These are phyloP conservation scores for Daldinia childiae DNA, from an alignment of 495 filamentous ascomycete species.

Conservation along the genomic window DNA sequence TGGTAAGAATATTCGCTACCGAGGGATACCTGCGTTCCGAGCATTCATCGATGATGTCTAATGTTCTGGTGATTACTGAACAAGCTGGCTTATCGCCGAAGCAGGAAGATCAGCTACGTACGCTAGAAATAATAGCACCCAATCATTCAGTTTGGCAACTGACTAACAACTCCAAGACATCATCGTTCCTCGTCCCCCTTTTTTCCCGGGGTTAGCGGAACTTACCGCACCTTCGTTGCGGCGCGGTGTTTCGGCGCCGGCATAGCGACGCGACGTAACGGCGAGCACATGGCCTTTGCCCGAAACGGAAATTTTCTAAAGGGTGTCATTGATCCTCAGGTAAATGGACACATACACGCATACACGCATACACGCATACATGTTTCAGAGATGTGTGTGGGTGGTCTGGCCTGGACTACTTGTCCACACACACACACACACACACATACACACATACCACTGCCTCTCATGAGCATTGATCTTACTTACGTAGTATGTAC, in stretches of 20 bases:
- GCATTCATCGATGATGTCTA: not conserved
- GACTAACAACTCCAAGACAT: not conserved
- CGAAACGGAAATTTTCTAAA: not conserved
- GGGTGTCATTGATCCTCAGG: not conserved
- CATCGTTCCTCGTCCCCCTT: not conserved
- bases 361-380: not conserved
- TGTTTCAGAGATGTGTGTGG: conserved; percentile 33
- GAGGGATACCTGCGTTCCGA: not conserved
- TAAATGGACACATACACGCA: conserved; percentile 14
- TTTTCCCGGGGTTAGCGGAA: not conserved
- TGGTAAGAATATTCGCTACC: not conserved
- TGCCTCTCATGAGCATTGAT: conserved; percentile 6
- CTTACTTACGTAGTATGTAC: conserved; percentile 34
- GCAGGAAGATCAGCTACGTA: not conserved
- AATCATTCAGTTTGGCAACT: conserved; percentile 6
- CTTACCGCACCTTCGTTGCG: not conserved
- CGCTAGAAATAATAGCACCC: conserved; percentile 14
- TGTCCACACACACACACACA: not conserved
- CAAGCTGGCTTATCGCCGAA: not conserved
- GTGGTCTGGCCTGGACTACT: conserved; percentile 24
- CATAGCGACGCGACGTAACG: not conserved
- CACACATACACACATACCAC: not conserved
- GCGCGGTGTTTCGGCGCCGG: not conserved
- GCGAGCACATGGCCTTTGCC: conserved; percentile 1
- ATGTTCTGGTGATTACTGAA: not conserved